These are phyloP conservation scores for Rheum nobile DNA, from an alignment of 148 eudicot genomes.

Conservation along the genomic window DNA sequence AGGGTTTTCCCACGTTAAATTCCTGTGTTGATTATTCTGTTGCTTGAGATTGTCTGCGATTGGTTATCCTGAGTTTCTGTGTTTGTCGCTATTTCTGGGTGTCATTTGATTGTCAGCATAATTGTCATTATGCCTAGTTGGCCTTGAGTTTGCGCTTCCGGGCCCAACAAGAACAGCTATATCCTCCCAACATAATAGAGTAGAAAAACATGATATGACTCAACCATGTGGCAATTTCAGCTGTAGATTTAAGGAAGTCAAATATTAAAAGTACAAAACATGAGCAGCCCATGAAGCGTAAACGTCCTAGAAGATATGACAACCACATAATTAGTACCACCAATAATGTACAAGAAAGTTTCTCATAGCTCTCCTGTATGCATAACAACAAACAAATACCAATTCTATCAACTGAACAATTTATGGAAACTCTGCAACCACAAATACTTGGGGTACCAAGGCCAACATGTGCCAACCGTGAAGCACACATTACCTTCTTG, in stretches of 20 bases:
- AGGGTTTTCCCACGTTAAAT: too few species aligned
- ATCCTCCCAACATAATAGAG: too few species aligned
- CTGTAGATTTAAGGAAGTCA: background rate
- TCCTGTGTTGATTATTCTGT: too few species aligned
- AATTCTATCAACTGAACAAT: background rate
- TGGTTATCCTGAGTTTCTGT: too few species aligned
- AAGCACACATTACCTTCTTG: background rate
- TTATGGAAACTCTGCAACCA: background rate
- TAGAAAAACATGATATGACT: background rate
- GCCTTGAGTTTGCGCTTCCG: too few species aligned
- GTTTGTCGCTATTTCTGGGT: too few species aligned
- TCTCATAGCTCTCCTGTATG: constrained; percentile 1
- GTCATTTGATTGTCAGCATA: too few species aligned
- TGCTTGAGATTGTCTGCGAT: too few species aligned
- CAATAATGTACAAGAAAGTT: constrained; percentile 2
- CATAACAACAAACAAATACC: background rate
- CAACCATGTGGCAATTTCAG: background rate
- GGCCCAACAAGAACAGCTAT: too few species aligned
- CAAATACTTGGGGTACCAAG: background rate
- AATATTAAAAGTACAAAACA: background rate
- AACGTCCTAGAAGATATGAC: background rate
- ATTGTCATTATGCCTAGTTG: too few species aligned
- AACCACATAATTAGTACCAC: background rate
- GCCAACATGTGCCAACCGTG: background rate
- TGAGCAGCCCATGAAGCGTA: background rate